A percentile compares a stretch with the other conserved stretches of the same genome.
These are phyloP conservation scores for Coemansia sp. DNA, from an alignment of 192 early-diverging fungal species.

Conservation along the genomic window DNA sequence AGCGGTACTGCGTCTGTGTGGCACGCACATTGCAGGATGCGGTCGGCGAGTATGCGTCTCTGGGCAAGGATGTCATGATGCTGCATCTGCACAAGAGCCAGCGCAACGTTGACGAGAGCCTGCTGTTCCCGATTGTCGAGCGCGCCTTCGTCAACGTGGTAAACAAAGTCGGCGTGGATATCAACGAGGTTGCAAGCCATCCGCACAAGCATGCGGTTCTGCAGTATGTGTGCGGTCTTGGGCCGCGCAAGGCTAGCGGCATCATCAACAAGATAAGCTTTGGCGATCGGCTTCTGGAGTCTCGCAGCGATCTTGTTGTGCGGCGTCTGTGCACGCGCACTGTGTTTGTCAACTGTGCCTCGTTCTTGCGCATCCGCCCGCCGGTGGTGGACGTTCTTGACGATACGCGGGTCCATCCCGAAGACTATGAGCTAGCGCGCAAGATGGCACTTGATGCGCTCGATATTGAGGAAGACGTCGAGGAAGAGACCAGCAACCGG, in stretches of 20 bases:
- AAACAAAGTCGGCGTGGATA: slow-evolving; percentile 82
- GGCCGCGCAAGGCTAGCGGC: slow-evolving; percentile 86
- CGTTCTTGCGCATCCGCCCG: slow-evolving; percentile 82
- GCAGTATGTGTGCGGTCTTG: slow-evolving; percentile 89
- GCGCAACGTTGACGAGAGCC: slow-evolving; percentile 65
- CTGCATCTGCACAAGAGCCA: slow-evolving; percentile 78
- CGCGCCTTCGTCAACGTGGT: slow-evolving; percentile 87
- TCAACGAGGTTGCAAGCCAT: slow-evolving; percentile 72
- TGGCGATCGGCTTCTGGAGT: slow-evolving; percentile 52
- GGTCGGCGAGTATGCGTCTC: slow-evolving; percentile 71
- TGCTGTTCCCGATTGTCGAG: slow-evolving; percentile 67
- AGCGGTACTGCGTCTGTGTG: slow-evolving; percentile 85
- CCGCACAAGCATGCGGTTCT: slow-evolving; percentile 71
- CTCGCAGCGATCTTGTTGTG: slow-evolving; percentile 69
- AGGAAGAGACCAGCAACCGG: slow-evolving; percentile 59
- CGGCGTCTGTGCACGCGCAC: slow-evolving; percentile 62
- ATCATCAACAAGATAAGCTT: slow-evolving; percentile 57
- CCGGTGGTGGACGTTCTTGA: slow-evolving; percentile 80
- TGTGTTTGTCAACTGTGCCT: slow-evolving; percentile 92
- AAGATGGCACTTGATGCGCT: slow-evolving; percentile 97
- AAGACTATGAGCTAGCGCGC: slow-evolving; percentile 91
- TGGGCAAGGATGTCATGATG: slow-evolving; percentile 62
- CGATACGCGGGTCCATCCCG: slow-evolving; percentile 91
- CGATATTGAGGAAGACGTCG: slow-evolving; percentile 80
- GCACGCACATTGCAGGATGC: slow-evolving; percentile 86